Base-by-base conservation (phyloP, 2,329 filamentous ascomycete species). In the Metarhizium guizhouense region DNA sequence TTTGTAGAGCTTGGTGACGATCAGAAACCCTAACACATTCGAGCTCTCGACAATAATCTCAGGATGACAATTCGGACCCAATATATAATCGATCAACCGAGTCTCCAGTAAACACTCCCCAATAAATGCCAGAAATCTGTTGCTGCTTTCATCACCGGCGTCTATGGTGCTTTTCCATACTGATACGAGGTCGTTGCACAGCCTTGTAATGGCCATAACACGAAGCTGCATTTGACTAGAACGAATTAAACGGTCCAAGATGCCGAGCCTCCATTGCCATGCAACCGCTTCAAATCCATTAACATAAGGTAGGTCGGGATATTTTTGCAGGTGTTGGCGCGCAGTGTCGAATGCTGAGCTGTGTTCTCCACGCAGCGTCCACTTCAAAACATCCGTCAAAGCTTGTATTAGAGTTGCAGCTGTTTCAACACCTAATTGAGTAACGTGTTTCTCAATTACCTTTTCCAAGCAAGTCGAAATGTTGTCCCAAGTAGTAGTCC, bases 141-240 rank as follows among this genome's bases (percentile, higher is more conserved):
- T 65, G 59, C 54, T 67, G 57, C 60, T 66, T n/a, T 72, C 70
- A 10, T 71, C 75, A 57, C 61, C 72, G 61, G 57, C 66, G 54
- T 79, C 77, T n/a, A 76, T 76, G 60, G 80, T 75, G 8, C 74
- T 75, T 56, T 78, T 81, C 78, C 85, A 94, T 29, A 89, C 75
- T 0, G 69, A 66, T 8, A 95, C 80, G 40, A 96, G 76, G 34
- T 89, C 84, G 8, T 65, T 67, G 60, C 88, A 87, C 81, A 96
- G 86, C 20, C 75, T 76, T n/a, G 83, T 81, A 52, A 93, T 85
- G 20, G 90, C 90, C 67, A 83, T 80, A 13, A 95, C 88, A 42
- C 93, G 86, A 42, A 96, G 76, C 65, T 95, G 90, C 90, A 97
- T 96, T 64, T 93, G 89, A 40, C 88, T 86, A 56, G 89, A 93